A percentile compares a stretch with the other conserved stretches of the same genome.
Conservation (phyloP, 306 rosid genomes). For the Cucumis cinereus region DNA sequence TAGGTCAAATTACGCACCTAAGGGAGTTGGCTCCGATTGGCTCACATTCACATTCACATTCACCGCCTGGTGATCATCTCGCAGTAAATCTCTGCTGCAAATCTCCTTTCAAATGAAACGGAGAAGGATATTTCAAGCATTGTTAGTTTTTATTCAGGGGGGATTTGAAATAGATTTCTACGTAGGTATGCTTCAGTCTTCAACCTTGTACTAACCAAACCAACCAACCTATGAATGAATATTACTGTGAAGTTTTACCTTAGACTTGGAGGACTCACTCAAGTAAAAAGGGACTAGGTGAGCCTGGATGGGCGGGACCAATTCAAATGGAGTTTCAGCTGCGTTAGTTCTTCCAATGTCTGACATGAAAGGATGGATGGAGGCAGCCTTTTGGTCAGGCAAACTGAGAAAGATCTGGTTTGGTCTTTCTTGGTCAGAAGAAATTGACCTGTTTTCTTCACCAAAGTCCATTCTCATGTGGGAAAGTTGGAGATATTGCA, state of each 20-base stretch:
- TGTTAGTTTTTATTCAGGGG: neutral
- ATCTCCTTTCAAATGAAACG: neutral
- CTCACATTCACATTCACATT: neutral
- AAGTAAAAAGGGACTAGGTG: slow-evolving; percentile 37
- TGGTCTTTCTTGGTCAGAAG: slow-evolving; percentile 40
- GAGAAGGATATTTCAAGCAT: neutral
- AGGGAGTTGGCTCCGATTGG: neutral
- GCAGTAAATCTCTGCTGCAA: neutral
- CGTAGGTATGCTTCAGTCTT: neutral
- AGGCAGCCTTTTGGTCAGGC: slow-evolving; percentile 27
- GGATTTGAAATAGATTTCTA: neutral
- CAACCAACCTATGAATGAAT: neutral
- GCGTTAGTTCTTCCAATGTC: slow-evolving; percentile 29
- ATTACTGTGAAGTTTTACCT: slow-evolving; percentile 27
- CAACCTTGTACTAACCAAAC: neutral
- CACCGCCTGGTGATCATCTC: neutral
- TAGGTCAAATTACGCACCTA: neutral
- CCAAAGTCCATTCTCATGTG: slow-evolving; percentile 36
- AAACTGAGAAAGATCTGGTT: slow-evolving; percentile 28
- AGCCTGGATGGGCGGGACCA: slow-evolving; percentile 31
- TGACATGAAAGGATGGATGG: slow-evolving; percentile 28
- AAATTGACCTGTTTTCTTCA: slow-evolving; percentile 41
- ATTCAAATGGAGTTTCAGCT: slow-evolving; percentile 27
- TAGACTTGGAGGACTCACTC: slow-evolving; percentile 31
- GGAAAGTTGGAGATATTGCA: slow-evolving; percentile 40